Evolutionary conservation across 306 rosid genomes (phyloP), one percentile per base, ranked within the genome.

Genomic region (Medicago arabica): DNA sequence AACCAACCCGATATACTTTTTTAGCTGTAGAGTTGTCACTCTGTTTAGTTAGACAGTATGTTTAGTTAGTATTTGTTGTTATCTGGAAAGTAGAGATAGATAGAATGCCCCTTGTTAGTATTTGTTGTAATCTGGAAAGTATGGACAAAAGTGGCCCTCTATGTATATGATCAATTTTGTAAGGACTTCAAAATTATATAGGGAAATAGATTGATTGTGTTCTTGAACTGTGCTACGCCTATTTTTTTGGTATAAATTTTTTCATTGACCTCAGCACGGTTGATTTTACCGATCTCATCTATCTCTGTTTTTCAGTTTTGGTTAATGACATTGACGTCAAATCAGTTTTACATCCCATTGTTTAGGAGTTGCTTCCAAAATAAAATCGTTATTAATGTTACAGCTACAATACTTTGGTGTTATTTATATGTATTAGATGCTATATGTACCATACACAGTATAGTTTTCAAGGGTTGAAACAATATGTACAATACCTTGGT

Each of bases 131-230:
- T 28, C 31, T 28, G 31, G 31, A 28, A 28, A 28, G 46, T 67
- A 46, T 40, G 18, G 57, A 44, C 14, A 47, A 21, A 50, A 49
- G n/a, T 71, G 11, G 16, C 8, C 47, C 11, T 65, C 67, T 74
- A 44, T 80, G 67, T 74, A 77, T 71, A 75, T 77, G 69, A 81
- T 64, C 68, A 83, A 55, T 83, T 86, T 83, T 80, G 89, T 53
- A 5, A 58, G 77, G 77, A 61, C 38, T 23, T 51, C 51, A 46
- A 6, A 4, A 0, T 47, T 70, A 21, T 70, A 21, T 44, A 50
- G 57, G 51, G 51, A 46, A 50, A 15, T 8, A 15, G 16, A 6
- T 50, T 50, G 19, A n/a, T 10, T 50, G 19, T 50, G 9, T 8
- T 50, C 18, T n/a, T 49, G 18, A 49, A 49, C 55, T 5, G 7